phyloP scores from a whole-genome alignment of 345 rosid species.

The Anastatica hierochuntica region DNA sequence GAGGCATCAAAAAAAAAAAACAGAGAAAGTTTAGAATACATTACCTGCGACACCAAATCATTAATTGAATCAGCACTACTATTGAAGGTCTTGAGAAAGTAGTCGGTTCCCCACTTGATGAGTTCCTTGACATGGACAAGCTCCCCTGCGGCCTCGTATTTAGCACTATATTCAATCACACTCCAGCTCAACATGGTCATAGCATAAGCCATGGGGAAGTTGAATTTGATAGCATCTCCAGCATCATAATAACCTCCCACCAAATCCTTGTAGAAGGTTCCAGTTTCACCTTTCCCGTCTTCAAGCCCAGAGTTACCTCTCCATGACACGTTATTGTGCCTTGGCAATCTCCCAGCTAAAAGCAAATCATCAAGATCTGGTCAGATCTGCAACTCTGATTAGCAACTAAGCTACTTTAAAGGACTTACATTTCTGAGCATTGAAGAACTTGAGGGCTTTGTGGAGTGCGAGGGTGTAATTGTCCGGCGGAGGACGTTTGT shows the following conservation, averaged over 20 bases:
- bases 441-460: slow-evolving; percentile 98
- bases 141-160: slow-evolving; percentile 90
- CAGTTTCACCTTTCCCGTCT: slow-evolving; percentile 59
- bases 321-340: slow-evolving; percentile 91
- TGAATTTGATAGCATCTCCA: slow-evolving; percentile 91
- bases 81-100: slow-evolving; percentile 85
- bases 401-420: not conserved
- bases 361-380: not conserved
- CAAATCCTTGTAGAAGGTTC: slow-evolving; percentile 48
- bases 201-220: slow-evolving; percentile 81
- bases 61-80: slow-evolving; percentile 62
- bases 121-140: slow-evolving; percentile 76
- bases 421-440: slow-evolving; percentile 72
- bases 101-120: slow-evolving; percentile 94
- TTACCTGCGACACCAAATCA: slow-evolving; percentile 48
- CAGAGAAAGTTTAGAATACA: not conserved
- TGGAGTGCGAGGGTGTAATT: slow-evolving; percentile 87
- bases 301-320: slow-evolving; percentile 72
- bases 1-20: not conserved
- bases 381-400: not conserved
- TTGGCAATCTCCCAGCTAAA: slow-evolving; percentile 80
- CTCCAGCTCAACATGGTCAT: slow-evolving; percentile 99
- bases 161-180: slow-evolving; percentile 88
- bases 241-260: slow-evolving; percentile 90
- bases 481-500: slow-evolving; percentile 45